Evolutionary conservation across 768 basidiomycete species (phyloP).

Genomic region (Leccinum longicurvipes): DNA sequence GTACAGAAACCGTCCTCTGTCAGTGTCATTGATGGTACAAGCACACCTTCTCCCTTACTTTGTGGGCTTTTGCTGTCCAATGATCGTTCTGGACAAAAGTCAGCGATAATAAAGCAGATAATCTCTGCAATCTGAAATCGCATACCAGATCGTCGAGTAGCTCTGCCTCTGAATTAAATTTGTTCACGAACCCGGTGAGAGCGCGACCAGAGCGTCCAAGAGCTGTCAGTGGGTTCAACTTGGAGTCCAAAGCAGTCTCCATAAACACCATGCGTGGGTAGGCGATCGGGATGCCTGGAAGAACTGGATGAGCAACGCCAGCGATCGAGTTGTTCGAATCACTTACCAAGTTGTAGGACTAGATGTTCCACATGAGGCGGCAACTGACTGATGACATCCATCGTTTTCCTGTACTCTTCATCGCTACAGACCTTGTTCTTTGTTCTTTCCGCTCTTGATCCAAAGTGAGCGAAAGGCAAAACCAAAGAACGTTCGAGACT

Average conservation of each 20-base stretch:
- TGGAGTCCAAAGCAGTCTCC: conserved; percentile 73
- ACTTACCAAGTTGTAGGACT: conserved; percentile 71
- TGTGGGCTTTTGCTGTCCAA: conserved; percentile 82
- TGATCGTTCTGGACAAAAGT: conserved; percentile 82
- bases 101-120: conserved; percentile 33
- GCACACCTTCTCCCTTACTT: conserved; percentile 40
- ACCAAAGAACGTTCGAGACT: conserved; percentile 15
- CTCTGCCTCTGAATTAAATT: conserved; percentile 91
- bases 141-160: conserved; percentile 86
- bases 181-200: conserved; percentile 78
- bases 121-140: conserved; percentile 1
- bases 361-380: conserved; percentile 76
- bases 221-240: conserved; percentile 79
- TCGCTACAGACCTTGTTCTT: conserved; percentile 77
- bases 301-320: background rate
- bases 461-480: conserved; percentile 3
- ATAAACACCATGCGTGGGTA: conserved; percentile 94
- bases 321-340: background rate
- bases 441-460: conserved; percentile 74
- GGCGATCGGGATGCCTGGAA: conserved; percentile 70
- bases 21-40: background rate
- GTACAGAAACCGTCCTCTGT: background rate
- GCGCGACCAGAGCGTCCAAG: conserved; percentile 69
- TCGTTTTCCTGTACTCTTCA: conserved; percentile 69
- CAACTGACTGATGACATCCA: conserved; percentile 55